These are phyloP conservation scores for Umbelopsis sp. DNA, from an alignment of 371 early-diverging fungal species.

Conservation along the genomic window DNA sequence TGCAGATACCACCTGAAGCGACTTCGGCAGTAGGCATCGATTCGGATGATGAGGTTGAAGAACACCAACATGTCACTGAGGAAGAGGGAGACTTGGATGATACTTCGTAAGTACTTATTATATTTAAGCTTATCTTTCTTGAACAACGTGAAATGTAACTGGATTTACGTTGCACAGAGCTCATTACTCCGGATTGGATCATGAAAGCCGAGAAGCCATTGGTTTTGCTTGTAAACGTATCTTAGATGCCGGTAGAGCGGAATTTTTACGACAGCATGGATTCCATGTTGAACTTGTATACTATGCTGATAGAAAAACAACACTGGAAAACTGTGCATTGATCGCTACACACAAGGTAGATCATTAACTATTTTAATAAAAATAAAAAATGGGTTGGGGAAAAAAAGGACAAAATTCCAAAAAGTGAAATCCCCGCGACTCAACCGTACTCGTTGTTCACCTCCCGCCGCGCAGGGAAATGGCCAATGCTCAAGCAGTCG, in stretches of 20 bases:
- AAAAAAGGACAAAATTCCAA: neutral
- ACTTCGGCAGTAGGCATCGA: conserved; percentile 20
- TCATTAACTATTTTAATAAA: neutral
- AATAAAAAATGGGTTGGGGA: neutral
- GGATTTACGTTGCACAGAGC: conserved; percentile 25
- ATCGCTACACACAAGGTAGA: conserved; percentile 51
- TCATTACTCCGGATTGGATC: conserved; percentile 67
- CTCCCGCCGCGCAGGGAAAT: conserved; percentile 17
- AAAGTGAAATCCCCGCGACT: conserved; percentile 12
- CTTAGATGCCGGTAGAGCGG: conserved; percentile 67
- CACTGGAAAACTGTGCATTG: conserved; percentile 75
- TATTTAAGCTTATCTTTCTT: neutral
- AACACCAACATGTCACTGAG: conserved; percentile 46
- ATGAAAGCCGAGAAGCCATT: conserved; percentile 62
- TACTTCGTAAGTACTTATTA: conserved; percentile 37
- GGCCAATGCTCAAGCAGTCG: conserved; percentile 19
- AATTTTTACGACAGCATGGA: conserved; percentile 56
- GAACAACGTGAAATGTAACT: neutral
- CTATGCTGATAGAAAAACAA: conserved; percentile 65
- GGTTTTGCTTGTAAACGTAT: conserved; percentile 80
- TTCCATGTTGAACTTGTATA: conserved; percentile 68
- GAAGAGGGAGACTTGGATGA: conserved; percentile 52
- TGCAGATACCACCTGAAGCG: conserved; percentile 16
- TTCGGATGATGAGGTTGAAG: conserved; percentile 38
- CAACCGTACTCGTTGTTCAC: neutral